These are phyloP conservation scores for Dendrobium catenatum DNA, from an alignment of 106 monocot species.

Conservation along the genomic window DNA sequence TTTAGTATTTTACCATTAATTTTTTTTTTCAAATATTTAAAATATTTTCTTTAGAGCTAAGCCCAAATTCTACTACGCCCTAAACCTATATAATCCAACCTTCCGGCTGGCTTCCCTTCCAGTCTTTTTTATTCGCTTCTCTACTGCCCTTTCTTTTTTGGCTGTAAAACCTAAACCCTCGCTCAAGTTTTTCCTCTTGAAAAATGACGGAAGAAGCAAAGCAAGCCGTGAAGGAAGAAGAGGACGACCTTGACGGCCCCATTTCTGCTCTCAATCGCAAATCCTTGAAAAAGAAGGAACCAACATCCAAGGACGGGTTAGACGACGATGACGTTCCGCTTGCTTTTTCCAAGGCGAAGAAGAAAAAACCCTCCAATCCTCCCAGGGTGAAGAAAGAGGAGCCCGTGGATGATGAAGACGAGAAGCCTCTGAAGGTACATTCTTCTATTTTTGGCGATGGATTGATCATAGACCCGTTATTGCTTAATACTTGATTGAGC, in stretches of 20 bases:
- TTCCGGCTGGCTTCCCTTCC: neutral
- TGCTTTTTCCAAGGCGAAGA: conserved; percentile 24
- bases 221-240: neutral
- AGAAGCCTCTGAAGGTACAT: conserved; percentile 18
- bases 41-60: no score
- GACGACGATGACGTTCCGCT: conserved; percentile 35
- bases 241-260: conserved; percentile 3
- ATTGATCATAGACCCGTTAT: neutral
- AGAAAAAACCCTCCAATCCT: conserved; percentile 12
- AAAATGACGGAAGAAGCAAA: neutral
- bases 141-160: neutral
- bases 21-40: no score
- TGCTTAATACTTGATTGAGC: neutral
- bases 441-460: neutral
- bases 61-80: no score
- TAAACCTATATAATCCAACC: no score
- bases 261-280: neutral
- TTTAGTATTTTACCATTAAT: no score
- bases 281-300: neutral
- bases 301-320: neutral
- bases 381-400: conserved; percentile 34
- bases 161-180: no score
- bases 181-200: neutral
- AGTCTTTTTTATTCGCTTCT: neutral
- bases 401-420: conserved; percentile 14